A percentile compares a stretch with the other conserved stretches of the same genome.
Evolutionary conservation across 345 rosid genomes (phyloP).

Genomic region (Syzygium grande): DNA sequence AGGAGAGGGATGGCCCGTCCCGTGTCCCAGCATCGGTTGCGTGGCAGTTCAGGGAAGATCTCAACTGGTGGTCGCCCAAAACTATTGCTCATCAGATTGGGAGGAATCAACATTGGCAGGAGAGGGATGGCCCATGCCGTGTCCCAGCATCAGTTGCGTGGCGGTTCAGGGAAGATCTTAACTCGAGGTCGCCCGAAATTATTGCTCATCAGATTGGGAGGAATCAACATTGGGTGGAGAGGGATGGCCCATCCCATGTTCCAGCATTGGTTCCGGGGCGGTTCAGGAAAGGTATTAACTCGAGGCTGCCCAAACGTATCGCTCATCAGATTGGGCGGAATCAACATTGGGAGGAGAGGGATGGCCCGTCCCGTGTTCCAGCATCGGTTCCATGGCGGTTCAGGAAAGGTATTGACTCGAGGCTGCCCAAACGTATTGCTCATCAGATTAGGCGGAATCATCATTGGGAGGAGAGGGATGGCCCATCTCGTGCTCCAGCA

Average conservation of each 20-base stretch:
- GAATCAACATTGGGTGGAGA: conserved; percentile 32
- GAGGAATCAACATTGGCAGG: neutral
- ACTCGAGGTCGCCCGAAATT: neutral
- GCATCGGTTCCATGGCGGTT: conserved; percentile 17
- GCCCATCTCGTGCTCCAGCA: conserved; percentile 1
- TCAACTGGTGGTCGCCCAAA: neutral
- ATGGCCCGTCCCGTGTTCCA: conserved; percentile 1
- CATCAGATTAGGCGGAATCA: conserved; percentile 13
- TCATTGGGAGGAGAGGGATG: neutral
- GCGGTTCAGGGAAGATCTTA: neutral
- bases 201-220: neutral
- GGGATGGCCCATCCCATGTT: neutral
- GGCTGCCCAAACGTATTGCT: neutral
- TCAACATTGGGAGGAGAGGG: neutral
- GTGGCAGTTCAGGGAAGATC: neutral
- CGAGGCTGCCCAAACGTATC: neutral
- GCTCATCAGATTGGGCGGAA: neutral
- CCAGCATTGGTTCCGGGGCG: neutral
- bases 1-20: neutral
- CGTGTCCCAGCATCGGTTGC: neutral
- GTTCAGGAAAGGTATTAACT: neutral
- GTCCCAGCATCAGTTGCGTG: neutral
- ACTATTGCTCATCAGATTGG: neutral
- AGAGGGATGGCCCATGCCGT: neutral
- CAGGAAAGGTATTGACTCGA: conserved; percentile 14